Base-by-base conservation (phyloP, 169 alveolate species). In the Eimeria tenella region DNA sequence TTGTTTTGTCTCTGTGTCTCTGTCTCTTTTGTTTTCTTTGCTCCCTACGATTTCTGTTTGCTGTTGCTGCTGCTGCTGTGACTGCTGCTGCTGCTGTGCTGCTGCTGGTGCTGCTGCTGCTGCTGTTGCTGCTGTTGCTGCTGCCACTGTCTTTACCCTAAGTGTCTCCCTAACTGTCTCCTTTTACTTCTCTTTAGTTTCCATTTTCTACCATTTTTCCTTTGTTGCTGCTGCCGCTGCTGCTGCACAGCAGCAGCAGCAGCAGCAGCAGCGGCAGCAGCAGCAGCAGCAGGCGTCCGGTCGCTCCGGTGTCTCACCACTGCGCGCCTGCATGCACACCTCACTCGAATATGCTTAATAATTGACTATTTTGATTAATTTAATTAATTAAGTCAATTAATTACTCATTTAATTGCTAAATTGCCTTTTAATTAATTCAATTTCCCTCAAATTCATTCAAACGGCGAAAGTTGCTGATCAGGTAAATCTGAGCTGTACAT, bases 261-360 rank as follows among this genome's bases (percentile, higher is more conserved):
- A 63, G 74, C 74, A 63, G 74, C 74, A 63, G 74, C 74, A 63
- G 74, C 74, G 5, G 74, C 74, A 63, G 74, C n/a, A 63, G 74
- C 74, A 63, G 74, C 74, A 63, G 74, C n/a, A 63, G 74, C 74
- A 63, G 74, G 42, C 7, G 74, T 9, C 42, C 42, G 42, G 42
- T 31, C 42, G 42, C 42, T 31, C 42, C 42, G 42, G 42, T 31
- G 42, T 31, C 42, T 31, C 42, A 31, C 42, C 42, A 31, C 42
- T 31, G 42, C n/a, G 42, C 42, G 0, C 4, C 42, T 31, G 42
- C 42, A 31, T 31, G 15, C 77, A 17, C 21, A 8, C 3, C 77
- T 9, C 31, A 1, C 42, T 31, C 42, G 2, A 31, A 31, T 31
- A 31, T 31, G 42, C 2, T 31, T 31, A 1, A 31, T 31, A 31